Evolutionary conservation across 441 rosid genomes (phyloP).

Genomic region (Aquilaria agallochum): DNA sequence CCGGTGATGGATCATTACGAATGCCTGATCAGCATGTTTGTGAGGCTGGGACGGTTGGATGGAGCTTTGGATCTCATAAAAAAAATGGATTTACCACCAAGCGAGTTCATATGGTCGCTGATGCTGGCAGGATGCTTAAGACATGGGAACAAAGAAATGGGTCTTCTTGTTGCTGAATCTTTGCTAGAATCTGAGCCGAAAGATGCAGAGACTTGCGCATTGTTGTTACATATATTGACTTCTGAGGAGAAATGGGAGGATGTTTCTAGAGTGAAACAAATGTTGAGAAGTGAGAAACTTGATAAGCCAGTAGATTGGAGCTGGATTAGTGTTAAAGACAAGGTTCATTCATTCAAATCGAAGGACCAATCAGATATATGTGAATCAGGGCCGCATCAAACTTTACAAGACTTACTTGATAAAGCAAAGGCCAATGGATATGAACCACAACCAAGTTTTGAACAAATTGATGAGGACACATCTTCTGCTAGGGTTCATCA

Average conservation of each 20-base stretch:
- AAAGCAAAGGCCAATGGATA: conserved; percentile 35
- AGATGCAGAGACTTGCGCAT: conserved; percentile 22
- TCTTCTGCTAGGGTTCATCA: conserved; percentile 27
- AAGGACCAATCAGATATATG: conserved; percentile 3
- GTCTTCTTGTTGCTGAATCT: conserved; percentile 39
- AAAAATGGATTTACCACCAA: conserved; percentile 34
- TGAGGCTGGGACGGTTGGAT: conserved; percentile 32
- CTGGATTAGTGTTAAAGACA: conserved; percentile 44
- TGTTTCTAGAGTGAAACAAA: conserved; percentile 25
- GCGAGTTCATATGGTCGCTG: conserved; percentile 32
- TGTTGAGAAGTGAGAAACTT: conserved; percentile 31
- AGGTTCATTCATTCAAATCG: conserved; percentile 34
- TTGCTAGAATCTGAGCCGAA: conserved; percentile 40
- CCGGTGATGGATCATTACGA: conserved; percentile 52
- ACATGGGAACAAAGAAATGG: conserved; percentile 35
- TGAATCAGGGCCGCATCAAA: conserved; percentile 8
- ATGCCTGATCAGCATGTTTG: conserved; percentile 44
- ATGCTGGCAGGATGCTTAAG: conserved; percentile 42
- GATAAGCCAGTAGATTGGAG: conserved; percentile 36
- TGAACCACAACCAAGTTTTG: conserved; percentile 12
- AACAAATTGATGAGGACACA: conserved; percentile 15
- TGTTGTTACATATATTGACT: conserved; percentile 28
- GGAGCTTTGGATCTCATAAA: conserved; percentile 39
- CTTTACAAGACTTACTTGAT: conserved; percentile 35
- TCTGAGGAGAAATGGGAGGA: conserved; percentile 41